phyloP scores from a whole-genome alignment of 1,284 basidiomycete species.

The Cutaneotrichosporon dermatis region DNA sequence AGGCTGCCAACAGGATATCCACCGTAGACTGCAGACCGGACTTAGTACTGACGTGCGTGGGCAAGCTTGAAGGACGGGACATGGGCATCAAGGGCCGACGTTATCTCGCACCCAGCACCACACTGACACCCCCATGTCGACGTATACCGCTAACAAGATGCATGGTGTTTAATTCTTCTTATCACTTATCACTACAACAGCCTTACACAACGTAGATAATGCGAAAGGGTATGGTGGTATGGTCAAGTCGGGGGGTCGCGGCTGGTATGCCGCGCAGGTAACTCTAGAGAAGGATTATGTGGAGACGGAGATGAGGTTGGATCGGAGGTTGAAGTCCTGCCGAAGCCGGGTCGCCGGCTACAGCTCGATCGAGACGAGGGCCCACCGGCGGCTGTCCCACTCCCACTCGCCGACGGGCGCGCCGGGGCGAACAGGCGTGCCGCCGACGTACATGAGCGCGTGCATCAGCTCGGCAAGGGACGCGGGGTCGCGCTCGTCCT shows the following conservation, averaged over 20 bases:
- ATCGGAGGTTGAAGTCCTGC: too few relatives aligned
- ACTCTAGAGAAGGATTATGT: background rate
- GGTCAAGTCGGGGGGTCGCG: background rate
- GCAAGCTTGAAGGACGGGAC: too few relatives aligned
- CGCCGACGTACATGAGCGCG: constrained; percentile 47
- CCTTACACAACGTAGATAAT: background rate
- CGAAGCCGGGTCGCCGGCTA: constrained; percentile 14
- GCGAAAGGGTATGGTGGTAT: too few relatives aligned
- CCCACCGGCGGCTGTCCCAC: constrained; percentile 45
- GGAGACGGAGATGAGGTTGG: background rate
- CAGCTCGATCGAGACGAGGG: constrained; percentile 48
- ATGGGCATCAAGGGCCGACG: too few relatives aligned
- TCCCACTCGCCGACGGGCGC: constrained; percentile 41
- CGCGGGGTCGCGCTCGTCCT: constrained; percentile 38
- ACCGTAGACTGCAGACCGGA: too few relatives aligned
- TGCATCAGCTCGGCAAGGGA: constrained; percentile 43
- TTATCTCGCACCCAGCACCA: too few relatives aligned
- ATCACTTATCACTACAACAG: background rate
- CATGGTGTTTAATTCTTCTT: too few relatives aligned
- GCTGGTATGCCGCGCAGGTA: background rate
- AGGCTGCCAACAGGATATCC: too few relatives aligned
- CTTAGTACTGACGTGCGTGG: too few relatives aligned
- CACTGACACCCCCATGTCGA: too few relatives aligned
- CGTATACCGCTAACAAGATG: too few relatives aligned
- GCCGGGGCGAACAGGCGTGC: constrained; percentile 37